Evolutionary conservation across 2,329 filamentous ascomycete genomes (phyloP), one percentile per base, ranked within the genome.

Genomic region (Diplodia seriata): DNA sequence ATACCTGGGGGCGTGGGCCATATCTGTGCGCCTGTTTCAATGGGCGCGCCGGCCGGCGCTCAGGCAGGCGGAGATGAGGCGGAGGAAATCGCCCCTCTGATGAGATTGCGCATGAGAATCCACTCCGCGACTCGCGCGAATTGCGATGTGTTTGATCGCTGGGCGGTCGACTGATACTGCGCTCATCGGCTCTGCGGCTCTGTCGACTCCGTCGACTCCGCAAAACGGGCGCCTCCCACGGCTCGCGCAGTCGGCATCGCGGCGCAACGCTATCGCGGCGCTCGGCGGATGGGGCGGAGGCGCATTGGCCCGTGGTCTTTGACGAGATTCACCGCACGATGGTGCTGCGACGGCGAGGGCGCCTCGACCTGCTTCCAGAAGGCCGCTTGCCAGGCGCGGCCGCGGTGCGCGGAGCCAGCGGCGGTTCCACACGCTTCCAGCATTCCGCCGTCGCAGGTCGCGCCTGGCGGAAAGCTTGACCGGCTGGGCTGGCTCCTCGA

Each of bases 81-180:
- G 57, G 57, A 61, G 57, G 57, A 26, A 61, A 43, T 61, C 38
- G 56, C 56, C 38, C 56, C 56, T 61, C 56, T 61, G 57, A 61
- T 61, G 57, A 61, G 57, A 61, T 61, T 61, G 57, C 57, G 40
- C 57, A 61, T 61, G 26, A 49, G 57, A 29, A 61, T 49, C 57
- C 40, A 61, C 57, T 33, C 23, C 57, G 40, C 38, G 57, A 61
- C 40, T 61, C 57, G 57, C 40, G 57, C 57, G 57, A 61, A 61
- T 61, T 61, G 57, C 57, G 57, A 61, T 61, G 57, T 31, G 57
- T 61, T 61, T 61, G 57, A 61, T 61, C 40, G 57, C 57, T 61
- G 40, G 26, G 26, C 57, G 40, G 57, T 61, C 57, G 57, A 61
- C 57, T 61, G 57, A 61, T 61, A 61, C 57, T 61, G 57, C 23